Evolutionary conservation across 2,329 filamentous ascomycete species (phyloP).

Genomic region (Byssochlamys sp.): DNA sequence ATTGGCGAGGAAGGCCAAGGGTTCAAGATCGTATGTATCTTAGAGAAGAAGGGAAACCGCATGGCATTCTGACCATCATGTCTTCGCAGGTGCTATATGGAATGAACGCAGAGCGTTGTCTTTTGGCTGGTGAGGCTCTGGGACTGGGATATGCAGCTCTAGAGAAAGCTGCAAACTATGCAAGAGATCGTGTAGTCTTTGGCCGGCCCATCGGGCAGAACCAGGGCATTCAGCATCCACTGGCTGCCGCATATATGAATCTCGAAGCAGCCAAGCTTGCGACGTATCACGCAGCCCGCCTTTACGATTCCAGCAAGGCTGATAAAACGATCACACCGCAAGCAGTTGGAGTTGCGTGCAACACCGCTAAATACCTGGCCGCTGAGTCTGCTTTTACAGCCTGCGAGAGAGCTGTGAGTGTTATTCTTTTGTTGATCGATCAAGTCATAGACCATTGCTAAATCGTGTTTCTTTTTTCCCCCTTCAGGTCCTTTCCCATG

Average conservation of each 20-base stretch:
- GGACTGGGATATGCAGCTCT: conserved; percentile 68
- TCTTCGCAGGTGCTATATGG: conserved; percentile 53
- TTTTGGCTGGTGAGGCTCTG: conserved; percentile 68
- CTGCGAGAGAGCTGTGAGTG: conserved; percentile 43
- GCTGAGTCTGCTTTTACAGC: conserved; percentile 53
- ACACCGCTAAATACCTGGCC: conserved; percentile 60
- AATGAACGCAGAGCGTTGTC: conserved; percentile 69
- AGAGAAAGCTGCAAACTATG: conserved; percentile 54
- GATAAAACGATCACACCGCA: conserved; percentile 46
- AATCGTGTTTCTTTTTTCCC: neutral
- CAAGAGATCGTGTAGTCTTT: conserved; percentile 53
- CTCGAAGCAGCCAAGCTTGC: conserved; percentile 53
- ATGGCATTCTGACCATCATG: neutral
- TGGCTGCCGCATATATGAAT: conserved; percentile 52
- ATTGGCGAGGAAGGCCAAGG: conserved; percentile 66
- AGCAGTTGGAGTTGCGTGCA: conserved; percentile 54
- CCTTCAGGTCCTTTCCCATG: conserved; percentile 41
- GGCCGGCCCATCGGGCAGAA: conserved; percentile 51
- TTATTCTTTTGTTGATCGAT: neutral
- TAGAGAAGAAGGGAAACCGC: neutral
- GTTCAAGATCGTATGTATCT: conserved; percentile 54
- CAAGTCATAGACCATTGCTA: neutral
- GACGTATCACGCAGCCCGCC: conserved; percentile 50
- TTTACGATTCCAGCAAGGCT: conserved; percentile 46
- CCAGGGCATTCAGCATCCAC: conserved; percentile 50